Percentiles rank a stretch among this genome's conserved stretches.
Evolutionary conservation across 768 basidiomycete genomes (phyloP).

Genomic region (Macrolepiota dolichaula): DNA sequence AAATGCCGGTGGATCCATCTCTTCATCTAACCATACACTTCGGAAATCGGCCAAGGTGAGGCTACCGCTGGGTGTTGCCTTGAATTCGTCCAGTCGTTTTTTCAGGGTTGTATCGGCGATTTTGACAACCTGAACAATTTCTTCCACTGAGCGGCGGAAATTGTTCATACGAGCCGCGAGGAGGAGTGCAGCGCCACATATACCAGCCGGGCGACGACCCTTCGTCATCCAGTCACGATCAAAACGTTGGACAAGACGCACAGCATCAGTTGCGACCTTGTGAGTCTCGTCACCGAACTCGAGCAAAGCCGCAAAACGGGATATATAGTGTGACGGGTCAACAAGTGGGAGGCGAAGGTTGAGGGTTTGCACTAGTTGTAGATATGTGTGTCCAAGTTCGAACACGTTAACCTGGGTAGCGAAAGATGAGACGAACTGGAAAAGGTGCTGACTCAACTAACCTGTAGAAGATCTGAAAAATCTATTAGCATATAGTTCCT

Average conservation of each 20-base stretch:
- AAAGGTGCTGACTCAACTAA: conserved; percentile 22
- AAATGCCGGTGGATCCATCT: conserved; percentile 90
- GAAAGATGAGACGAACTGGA: neutral
- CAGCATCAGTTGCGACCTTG: conserved; percentile 89
- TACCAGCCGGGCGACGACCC: conserved; percentile 93
- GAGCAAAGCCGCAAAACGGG: conserved; percentile 89
- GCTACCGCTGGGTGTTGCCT: conserved; percentile 78
- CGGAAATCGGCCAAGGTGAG: conserved; percentile 89
- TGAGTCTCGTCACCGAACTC: conserved; percentile 96
- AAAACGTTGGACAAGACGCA: conserved; percentile 89
- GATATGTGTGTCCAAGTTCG: conserved; percentile 92
- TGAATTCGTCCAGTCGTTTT: conserved; percentile 95
- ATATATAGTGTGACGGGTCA: conserved; percentile 96
- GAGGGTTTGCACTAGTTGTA: conserved; percentile 87
- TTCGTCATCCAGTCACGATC: conserved; percentile 97
- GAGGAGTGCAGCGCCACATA: conserved; percentile 93
- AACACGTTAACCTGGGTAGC: conserved; percentile 86
- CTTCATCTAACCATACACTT: conserved; percentile 87
- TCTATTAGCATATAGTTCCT: conserved; percentile 97
- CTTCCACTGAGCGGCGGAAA: conserved; percentile 87
- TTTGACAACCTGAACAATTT: conserved; percentile 98
- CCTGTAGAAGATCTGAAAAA: conserved; percentile 94
- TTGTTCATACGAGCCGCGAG: conserved; percentile 99
- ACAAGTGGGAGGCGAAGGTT: conserved; percentile 84
- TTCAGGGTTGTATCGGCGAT: conserved; percentile 94